Evolutionary conservation across 441 rosid genomes (phyloP).

Genomic region (Sinapis alba): DNA sequence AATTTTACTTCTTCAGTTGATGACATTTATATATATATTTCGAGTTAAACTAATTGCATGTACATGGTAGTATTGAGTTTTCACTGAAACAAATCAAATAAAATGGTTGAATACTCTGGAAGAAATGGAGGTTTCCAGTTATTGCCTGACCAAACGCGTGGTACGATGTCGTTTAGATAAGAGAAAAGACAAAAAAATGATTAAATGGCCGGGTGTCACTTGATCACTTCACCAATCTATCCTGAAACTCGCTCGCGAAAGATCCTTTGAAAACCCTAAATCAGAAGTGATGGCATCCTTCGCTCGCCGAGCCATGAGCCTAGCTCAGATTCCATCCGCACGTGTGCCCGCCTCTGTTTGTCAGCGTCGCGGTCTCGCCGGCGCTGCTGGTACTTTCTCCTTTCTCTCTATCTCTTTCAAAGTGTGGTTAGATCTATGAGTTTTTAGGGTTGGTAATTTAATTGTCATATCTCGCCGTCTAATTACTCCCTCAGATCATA

Average conservation of each 20-base stretch:
- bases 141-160: too few relatives aligned
- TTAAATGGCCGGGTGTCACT: neutral
- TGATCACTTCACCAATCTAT: conserved; percentile 5
- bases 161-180: too few relatives aligned
- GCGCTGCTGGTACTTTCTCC: conserved; percentile 68
- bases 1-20: too few relatives aligned
- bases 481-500: conserved; percentile 3
- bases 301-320: conserved; percentile 62
- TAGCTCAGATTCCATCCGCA: conserved; percentile 49
- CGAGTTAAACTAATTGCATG: too few relatives aligned
- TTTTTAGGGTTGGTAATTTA: neutral
- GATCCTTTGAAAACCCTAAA: too few relatives aligned
- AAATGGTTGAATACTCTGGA: too few relatives aligned
- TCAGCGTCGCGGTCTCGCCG: conserved; percentile 83
- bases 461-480: neutral
- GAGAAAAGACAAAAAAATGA: too few relatives aligned
- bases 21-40: too few relatives aligned
- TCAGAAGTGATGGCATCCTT: conserved; percentile 53
- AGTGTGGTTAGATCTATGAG: neutral
- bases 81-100: too few relatives aligned
- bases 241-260: too few relatives aligned
- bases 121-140: too few relatives aligned
- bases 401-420: neutral
- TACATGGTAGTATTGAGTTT: too few relatives aligned
- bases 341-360: conserved; percentile 45